Conservation (phyloP, 768 basidiomycete species). For the Termitomyces sp. region DNA sequence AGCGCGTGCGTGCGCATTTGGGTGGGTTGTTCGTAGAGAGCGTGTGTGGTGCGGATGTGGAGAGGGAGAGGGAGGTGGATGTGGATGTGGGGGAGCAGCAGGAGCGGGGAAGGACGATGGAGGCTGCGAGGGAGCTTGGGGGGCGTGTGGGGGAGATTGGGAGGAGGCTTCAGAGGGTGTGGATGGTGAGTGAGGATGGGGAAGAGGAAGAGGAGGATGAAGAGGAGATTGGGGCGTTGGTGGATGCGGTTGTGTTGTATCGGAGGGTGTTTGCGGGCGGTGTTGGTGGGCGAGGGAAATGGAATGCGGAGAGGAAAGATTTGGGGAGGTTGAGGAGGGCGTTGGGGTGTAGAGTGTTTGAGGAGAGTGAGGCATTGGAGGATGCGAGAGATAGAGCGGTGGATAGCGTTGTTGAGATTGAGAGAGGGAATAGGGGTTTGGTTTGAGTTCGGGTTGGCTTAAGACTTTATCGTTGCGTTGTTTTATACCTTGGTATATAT, state of each 20-base stretch:
- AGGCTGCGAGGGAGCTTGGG: conserved; percentile 58
- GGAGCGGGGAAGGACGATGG: conserved; percentile 44
- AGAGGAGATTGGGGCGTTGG: conserved; percentile 44
- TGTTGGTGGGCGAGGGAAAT: neutral
- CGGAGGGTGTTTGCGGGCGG: conserved; percentile 47
- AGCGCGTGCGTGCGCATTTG: conserved; percentile 17
- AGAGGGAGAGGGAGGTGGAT: conserved; percentile 23
- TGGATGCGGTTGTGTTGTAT: conserved; percentile 58
- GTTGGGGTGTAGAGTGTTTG: conserved; percentile 46
- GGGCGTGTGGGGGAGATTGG: conserved; percentile 51
- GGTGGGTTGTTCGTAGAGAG: too few relatives aligned
- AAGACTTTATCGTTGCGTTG: too few relatives aligned
- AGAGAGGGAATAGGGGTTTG: conserved; percentile 24
- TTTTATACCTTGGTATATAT: too few relatives aligned
- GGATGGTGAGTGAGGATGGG: conserved; percentile 37
- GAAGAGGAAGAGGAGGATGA: conserved; percentile 29
- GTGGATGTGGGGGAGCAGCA: too few relatives aligned
- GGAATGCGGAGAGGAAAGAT: too few relatives aligned
- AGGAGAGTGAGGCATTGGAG: conserved; percentile 40
- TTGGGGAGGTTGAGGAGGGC: conserved; percentile 42
- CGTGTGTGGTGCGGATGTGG: too few relatives aligned
- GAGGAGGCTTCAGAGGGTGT: conserved; percentile 49
- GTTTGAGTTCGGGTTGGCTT: neutral
- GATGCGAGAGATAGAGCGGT: conserved; percentile 75
- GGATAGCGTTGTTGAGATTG: conserved; percentile 54